phyloP scores from a whole-genome alignment of 2,329 filamentous ascomycete genomes.

The Chrysosporium queenslandicum region DNA sequence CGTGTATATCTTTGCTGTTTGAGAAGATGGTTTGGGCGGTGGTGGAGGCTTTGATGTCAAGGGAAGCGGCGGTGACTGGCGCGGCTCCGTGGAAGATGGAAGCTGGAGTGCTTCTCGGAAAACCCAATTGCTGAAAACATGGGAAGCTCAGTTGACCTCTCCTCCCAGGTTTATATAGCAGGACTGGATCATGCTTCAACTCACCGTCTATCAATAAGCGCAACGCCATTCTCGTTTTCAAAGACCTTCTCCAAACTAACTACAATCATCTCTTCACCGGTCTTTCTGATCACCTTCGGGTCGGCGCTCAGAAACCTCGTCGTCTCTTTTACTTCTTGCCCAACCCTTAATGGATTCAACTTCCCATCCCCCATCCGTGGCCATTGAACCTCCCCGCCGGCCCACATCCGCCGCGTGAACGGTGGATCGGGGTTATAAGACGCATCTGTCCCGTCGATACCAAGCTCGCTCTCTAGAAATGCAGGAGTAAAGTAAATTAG shows the following conservation, averaged over 20 bases:
- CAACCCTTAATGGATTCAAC: constrained; percentile 41
- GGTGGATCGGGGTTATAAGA: constrained; percentile 51
- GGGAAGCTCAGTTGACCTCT: not conserved
- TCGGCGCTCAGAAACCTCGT: constrained; percentile 47
- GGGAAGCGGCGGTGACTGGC: constrained; percentile 5
- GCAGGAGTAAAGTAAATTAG: constrained; percentile 54
- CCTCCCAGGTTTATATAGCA: not conserved
- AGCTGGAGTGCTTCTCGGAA: constrained; percentile 34
- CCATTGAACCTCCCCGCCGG: constrained; percentile 52
- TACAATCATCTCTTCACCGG: constrained; percentile 53
- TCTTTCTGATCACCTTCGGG: constrained; percentile 46
- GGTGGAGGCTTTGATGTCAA: constrained; percentile 10
- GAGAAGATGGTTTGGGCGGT: constrained; percentile 17
- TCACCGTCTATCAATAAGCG: constrained; percentile 47
- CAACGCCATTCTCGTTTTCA: constrained; percentile 42
- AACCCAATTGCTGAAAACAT: constrained; percentile 34
- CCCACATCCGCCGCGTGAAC: constrained; percentile 59
- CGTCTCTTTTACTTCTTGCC: constrained; percentile 47
- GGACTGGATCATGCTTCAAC: not conserved
- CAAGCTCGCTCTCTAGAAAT: constrained; percentile 46
- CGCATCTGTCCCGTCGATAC: constrained; percentile 50
- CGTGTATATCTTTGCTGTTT: constrained; percentile 22
- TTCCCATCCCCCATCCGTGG: constrained; percentile 24
- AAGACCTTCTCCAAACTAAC: constrained; percentile 55
- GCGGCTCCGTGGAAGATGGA: constrained; percentile 12